Evolutionary conservation across 1,284 basidiomycete species (phyloP).

Genomic region (Rhodotorula sp.): DNA sequence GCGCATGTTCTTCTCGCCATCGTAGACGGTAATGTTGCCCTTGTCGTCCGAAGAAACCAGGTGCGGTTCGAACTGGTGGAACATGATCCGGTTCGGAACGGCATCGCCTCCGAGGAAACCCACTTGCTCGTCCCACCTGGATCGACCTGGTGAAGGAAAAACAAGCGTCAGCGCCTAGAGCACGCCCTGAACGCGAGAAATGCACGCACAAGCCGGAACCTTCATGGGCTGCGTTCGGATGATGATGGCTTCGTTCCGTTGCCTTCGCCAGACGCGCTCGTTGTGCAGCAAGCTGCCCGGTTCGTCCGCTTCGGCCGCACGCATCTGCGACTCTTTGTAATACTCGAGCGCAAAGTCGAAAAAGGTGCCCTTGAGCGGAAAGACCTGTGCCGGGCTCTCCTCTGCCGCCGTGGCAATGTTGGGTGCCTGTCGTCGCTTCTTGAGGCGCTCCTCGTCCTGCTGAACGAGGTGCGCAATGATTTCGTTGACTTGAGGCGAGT

Average conservation of each 20-base stretch:
- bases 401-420: slow-evolving; percentile 9
- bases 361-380: slow-evolving; percentile 87
- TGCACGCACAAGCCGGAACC: slow-evolving; percentile 64
- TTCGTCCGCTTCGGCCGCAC: slow-evolving; percentile 91
- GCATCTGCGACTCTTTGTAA: slow-evolving; percentile 98
- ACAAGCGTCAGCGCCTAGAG: slow-evolving; percentile 8
- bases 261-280: slow-evolving; percentile 91
- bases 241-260: slow-evolving; percentile 79
- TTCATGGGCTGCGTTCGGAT: slow-evolving; percentile 66
- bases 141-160: slow-evolving; percentile 50
- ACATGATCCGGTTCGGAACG: slow-evolving; percentile 69
- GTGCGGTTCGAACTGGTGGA: slow-evolving; percentile 91
- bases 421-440: slow-evolving; percentile 32
- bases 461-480: slow-evolving; percentile 27
- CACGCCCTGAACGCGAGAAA: too few relatives aligned
- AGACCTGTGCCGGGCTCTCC: slow-evolving; percentile 50
- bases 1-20: slow-evolving; percentile 79
- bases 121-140: slow-evolving; percentile 76
- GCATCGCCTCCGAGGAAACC: slow-evolving; percentile 68
- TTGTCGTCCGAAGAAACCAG: slow-evolving; percentile 80
- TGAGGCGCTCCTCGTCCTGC: slow-evolving; percentile 36
- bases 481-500: slow-evolving; percentile 19
- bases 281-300: slow-evolving; percentile 92
- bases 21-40: slow-evolving; percentile 90
- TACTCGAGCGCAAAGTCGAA: slow-evolving; percentile 98